phyloP scores from a whole-genome alignment of 495 filamentous ascomycete genomes.

The Ramalina peruviana region DNA sequence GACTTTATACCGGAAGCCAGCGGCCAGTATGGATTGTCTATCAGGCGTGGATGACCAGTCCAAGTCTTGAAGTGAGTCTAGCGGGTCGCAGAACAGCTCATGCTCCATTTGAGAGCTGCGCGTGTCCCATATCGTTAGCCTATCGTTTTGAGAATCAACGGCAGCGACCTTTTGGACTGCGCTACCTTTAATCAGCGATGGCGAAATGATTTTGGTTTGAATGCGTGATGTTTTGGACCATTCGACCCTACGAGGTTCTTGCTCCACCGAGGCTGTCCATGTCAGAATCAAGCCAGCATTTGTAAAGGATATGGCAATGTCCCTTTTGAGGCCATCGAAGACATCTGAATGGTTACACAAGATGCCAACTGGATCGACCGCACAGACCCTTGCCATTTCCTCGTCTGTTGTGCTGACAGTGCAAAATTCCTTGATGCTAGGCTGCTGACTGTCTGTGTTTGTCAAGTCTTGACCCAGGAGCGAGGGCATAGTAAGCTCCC shows the following conservation, averaged over 20 bases:
- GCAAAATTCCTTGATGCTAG: conserved; percentile 50
- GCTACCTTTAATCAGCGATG: conserved; percentile 71
- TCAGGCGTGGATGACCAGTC: conserved; percentile 94
- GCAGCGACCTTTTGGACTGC: conserved; percentile 78
- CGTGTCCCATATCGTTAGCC: conserved; percentile 85
- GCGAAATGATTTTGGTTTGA: conserved; percentile 61
- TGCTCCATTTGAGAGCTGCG: conserved; percentile 72
- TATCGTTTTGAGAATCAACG: conserved; percentile 57
- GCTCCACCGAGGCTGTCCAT: conserved; percentile 71
- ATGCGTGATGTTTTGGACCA: conserved; percentile 79
- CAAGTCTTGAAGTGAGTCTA: conserved; percentile 69
- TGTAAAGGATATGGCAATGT: conserved; percentile 81
- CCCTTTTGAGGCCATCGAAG: conserved; percentile 74
- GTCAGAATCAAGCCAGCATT: conserved; percentile 60
- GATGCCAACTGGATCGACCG: conserved; percentile 80
- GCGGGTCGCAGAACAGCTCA: conserved; percentile 52
- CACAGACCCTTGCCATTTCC: conserved; percentile 68
- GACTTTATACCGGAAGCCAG: conserved; percentile 78
- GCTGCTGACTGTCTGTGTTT: background rate
- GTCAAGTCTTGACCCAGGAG: conserved; percentile 1
- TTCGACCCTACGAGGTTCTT: conserved; percentile 39
- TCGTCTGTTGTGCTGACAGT: conserved; percentile 62
- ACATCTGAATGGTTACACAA: conserved; percentile 59
- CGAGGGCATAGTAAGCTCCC: conserved; percentile 53
- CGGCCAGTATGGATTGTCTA: conserved; percentile 77